Base-by-base conservation (phyloP, 805 yeast genomes). In the Saccharomyces paradoxus region DNA sequence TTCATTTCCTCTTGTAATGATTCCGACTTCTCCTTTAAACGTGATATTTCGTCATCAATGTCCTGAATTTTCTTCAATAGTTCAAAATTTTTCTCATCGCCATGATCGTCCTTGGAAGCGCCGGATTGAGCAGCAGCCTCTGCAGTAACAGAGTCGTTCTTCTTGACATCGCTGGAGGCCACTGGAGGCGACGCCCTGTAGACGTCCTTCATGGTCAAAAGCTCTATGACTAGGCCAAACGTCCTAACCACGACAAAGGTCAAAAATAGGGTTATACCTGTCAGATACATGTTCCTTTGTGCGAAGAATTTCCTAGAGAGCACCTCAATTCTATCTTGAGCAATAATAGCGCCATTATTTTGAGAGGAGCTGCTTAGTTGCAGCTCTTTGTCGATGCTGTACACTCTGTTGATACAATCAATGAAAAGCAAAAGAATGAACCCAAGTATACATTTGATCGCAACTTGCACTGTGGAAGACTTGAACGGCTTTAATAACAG, bases 251-350 rank as follows among this genome's bases (percentile, higher is more conserved):
- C 82, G 52, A 89, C 86, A 66, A 91, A 77, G 1, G 96, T 87
- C 65, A 94, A 76, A 70, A 94, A 94, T 69, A 94, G 79, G 1
- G 98, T 90, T 73, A 91, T 89, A 0, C 99, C 99, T 62, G 97
- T 89, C 51, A 94, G 78, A 65, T 94, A 94, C 85, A 90, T 82
- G 77, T 94, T 94, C 75, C 99, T 83, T 75, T 94, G 99, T 22
- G 97, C 89, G 67, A 91, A 91, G 72, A 94, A 94, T 66, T 90
- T 81, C 71, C 97, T 82, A 24, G 97, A 94, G 71, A 87, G 90
- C 54, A 87, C 77, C 66, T 94, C 98, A 22, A 89, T 74, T 56
- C 96, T 78, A 63, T 87, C 92, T 56, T 71, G 72, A 49, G 72
- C 66, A 44, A 68, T 63, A 49, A 72, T 70, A 51, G 71, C 62